Evolutionary conservation across 1,139 yeast genomes (phyloP), one percentile per base, ranked within the genome.

Genomic region (Geotrichum restrictum): DNA sequence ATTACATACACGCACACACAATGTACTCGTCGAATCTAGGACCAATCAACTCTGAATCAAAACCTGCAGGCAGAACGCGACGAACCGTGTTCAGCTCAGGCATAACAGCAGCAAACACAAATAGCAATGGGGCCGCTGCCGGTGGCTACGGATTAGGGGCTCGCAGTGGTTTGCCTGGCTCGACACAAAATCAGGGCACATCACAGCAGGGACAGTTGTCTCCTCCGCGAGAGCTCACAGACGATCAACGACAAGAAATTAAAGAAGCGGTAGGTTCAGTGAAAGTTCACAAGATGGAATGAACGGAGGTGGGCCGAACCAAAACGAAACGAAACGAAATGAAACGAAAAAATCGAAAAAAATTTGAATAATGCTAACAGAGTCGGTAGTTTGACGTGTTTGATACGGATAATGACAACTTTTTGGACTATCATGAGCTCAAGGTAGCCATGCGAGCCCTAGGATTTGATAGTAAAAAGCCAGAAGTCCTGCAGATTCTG

Each of bases 401-500:
- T 68, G 98, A 93, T 64, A 85, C 88, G 83, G 88, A 93, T 67
- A 83, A 82, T 54, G 98, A 93, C 67, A 96, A 96, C 13, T 79
- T 78, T 58, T 75, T 94, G 57, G 98, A 93, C 65, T 93, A 86
- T 66, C 98, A 93, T 64, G 98, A 93, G 64, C 74, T 88, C 59
- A 88, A 88, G 67, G 88, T 91, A 16, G 98, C 98, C 0, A 82
- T 93, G 74, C 73, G 96, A 57, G 98, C 98, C 0, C 74, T 94
- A 45, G 98, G 98, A 1, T 94, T 94, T 64, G 97, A 91, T 48
- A 76, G 86, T 61, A 71, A 82, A 43, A 91, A 91, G 65, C 74
- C 84, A 52, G 94, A 89, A 61, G 91, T 93, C 3, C 74, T 91
- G 59, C 85, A 85, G 56, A 79, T 91, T 34, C 82, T 94, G 55